Base-by-base conservation (phyloP, 2,329 filamentous ascomycete species). In the Venturia aucupariae region DNA sequence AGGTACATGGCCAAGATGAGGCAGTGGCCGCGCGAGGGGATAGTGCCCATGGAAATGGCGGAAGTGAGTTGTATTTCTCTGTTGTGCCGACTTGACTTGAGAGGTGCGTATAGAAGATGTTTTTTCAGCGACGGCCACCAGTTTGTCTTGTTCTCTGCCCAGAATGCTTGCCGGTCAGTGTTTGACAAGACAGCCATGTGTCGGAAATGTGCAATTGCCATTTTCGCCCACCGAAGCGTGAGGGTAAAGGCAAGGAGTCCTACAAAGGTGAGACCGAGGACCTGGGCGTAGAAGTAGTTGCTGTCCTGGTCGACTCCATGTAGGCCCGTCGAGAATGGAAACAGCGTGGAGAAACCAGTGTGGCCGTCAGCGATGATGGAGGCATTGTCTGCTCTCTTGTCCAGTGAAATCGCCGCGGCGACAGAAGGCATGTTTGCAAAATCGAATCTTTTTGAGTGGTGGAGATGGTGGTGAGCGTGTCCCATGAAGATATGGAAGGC, bases 1-100 rank as follows among this genome's bases (percentile, higher is more conserved):
- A 90, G 75, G 72, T 93, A 93, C 35, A 84, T 74, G 30, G 82
- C 61, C 22, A 95, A 78, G 70, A 94, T 81, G 61, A 90, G 72
- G 13, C 86, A 83, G 73, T 95, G 90, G 70, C 92, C 86, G 61
- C 90, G 81, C n/a, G 88, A 89, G 0, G 90, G 90, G 22, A 95
- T 77, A 0, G 90, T 93, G 67, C 90, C 89, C 64, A 90, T 84
- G 68, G 86, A 86, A 71, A 90, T 76, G 8, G 86, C 87, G 22
- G 80, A 80, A 27, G 85, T 87, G 17, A 92, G 75, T 71, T 88
- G 86, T 68, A 90, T 82, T 71, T 90, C 87, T 32, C 84, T 80
- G 70, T 94, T 94, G 76, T 94, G 90, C 70, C 90, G 83, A 72
- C 90, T 90, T 64, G 81, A 82, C 71, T 86, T 84, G 22, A 95